Evolutionary conservation across 768 basidiomycete species (phyloP).

Genomic region (Pleurotus pulmonarius): DNA sequence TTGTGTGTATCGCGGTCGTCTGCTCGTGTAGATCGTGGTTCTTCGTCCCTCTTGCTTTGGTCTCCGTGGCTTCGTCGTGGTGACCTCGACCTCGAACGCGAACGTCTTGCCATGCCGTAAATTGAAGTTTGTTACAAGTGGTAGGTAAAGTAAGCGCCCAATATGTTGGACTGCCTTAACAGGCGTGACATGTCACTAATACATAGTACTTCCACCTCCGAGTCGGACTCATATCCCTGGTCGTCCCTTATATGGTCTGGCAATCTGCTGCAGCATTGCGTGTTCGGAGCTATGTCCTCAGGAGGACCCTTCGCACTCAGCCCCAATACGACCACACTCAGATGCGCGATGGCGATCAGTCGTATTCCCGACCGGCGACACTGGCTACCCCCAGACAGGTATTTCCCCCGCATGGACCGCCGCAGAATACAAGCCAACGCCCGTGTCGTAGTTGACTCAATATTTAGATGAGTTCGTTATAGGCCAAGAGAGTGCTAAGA

Average conservation of each 20-base stretch:
- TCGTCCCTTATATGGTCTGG: background rate
- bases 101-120: slow-evolving; percentile 41
- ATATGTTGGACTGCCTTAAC: no score
- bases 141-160: no score
- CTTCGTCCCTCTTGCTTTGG: slow-evolving; percentile 29
- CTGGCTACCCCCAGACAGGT: slow-evolving; percentile 57
- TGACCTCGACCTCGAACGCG: slow-evolving; percentile 42
- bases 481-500: slow-evolving; percentile 91
- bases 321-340: slow-evolving; percentile 41
- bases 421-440: slow-evolving; percentile 3
- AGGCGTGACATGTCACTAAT: background rate
- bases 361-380: slow-evolving; percentile 37
- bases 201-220: background rate
- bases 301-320: slow-evolving; percentile 48
- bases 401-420: slow-evolving; percentile 1
- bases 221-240: background rate
- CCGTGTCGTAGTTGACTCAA: slow-evolving; percentile 58
- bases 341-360: slow-evolving; percentile 24
- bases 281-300: background rate
- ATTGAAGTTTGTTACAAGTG: no score
- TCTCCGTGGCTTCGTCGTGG: slow-evolving; percentile 38
- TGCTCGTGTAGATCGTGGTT: slow-evolving; percentile 24
- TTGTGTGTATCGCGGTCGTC: slow-evolving; percentile 26
- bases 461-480: slow-evolving; percentile 89
- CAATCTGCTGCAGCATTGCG: background rate